A percentile compares a stretch with the other conserved stretches of the same genome.
Evolutionary conservation across 2,329 filamentous ascomycete genomes (phyloP).

Genomic region (Alternaria atra): DNA sequence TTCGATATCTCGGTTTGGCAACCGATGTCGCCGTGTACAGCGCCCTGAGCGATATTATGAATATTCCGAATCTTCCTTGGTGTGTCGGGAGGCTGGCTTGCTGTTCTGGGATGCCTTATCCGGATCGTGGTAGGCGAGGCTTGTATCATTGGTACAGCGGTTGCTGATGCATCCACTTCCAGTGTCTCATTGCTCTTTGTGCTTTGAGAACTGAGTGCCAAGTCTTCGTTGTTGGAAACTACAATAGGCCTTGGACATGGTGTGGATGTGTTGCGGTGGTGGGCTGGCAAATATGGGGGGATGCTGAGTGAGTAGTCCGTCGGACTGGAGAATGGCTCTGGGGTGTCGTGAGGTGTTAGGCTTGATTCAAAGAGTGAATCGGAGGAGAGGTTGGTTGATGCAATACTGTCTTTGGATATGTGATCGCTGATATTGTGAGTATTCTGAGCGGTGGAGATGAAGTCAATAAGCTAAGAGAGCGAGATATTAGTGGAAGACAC

Average conservation of each 20-base stretch:
- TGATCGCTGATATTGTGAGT: background rate
- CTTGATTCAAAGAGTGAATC: background rate
- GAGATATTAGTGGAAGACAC: background rate
- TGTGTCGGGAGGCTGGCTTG: background rate
- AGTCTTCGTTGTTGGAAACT: background rate
- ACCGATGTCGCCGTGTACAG: background rate
- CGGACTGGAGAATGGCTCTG: background rate
- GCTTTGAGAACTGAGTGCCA: background rate
- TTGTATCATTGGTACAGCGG: background rate
- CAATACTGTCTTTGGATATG: background rate
- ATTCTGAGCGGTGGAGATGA: background rate
- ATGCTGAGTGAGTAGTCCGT: background rate
- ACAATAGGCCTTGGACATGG: background rate
- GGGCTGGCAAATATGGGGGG: background rate
- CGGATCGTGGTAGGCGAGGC: background rate
- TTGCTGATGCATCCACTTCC: background rate
- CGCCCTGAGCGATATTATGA: background rate
- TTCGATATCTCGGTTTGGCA: background rate
- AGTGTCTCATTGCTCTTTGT: background rate
- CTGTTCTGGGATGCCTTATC: background rate
- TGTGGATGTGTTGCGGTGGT: background rate
- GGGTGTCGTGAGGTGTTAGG: background rate
- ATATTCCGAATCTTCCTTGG: background rate
- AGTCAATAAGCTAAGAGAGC: background rate
- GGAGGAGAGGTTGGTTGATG: background rate